A percentile compares a stretch with the other conserved stretches of the same genome.
Evolutionary conservation across 1,139 yeast genomes (phyloP).

Genomic region (Geotrichum cucujoidarum): DNA sequence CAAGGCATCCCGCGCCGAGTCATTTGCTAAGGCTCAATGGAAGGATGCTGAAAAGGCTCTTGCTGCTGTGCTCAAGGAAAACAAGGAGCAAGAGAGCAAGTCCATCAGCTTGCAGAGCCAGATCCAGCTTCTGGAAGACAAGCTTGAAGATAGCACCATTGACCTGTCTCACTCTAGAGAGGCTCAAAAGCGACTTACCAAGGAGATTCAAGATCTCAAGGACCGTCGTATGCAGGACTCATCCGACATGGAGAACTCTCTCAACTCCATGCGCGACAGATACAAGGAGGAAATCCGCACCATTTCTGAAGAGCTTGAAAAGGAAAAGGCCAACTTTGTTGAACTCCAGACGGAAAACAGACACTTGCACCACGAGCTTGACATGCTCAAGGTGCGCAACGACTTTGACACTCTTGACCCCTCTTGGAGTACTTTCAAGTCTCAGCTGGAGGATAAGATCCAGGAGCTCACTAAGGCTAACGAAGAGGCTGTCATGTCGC

Average conservation of each 20-base stretch:
- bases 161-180: slow-evolving; percentile 52
- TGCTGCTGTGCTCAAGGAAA: slow-evolving; percentile 53
- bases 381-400: slow-evolving; percentile 31
- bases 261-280: slow-evolving; percentile 39
- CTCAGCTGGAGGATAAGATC: slow-evolving; percentile 50
- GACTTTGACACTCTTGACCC: slow-evolving; percentile 21
- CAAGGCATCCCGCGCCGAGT: slow-evolving; percentile 58
- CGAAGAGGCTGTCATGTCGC: slow-evolving; percentile 40
- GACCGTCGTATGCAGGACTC: slow-evolving; percentile 29
- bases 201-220: slow-evolving; percentile 43
- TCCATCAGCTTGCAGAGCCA: slow-evolving; percentile 54
- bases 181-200: slow-evolving; percentile 42
- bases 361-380: slow-evolving; percentile 56
- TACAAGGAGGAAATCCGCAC: slow-evolving; percentile 52
- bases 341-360: slow-evolving; percentile 61
- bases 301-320: slow-evolving; percentile 54
- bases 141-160: slow-evolving; percentile 53
- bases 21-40: slow-evolving; percentile 51
- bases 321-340: slow-evolving; percentile 45
- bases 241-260: slow-evolving; percentile 26
- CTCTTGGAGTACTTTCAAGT: slow-evolving; percentile 42
- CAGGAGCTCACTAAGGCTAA: slow-evolving; percentile 49
- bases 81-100: slow-evolving; percentile 52
- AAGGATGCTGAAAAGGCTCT: slow-evolving; percentile 52
- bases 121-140: slow-evolving; percentile 52